Conservation (phyloP, 305 asterid genomes). For the Solanum aculeatissimum region DNA sequence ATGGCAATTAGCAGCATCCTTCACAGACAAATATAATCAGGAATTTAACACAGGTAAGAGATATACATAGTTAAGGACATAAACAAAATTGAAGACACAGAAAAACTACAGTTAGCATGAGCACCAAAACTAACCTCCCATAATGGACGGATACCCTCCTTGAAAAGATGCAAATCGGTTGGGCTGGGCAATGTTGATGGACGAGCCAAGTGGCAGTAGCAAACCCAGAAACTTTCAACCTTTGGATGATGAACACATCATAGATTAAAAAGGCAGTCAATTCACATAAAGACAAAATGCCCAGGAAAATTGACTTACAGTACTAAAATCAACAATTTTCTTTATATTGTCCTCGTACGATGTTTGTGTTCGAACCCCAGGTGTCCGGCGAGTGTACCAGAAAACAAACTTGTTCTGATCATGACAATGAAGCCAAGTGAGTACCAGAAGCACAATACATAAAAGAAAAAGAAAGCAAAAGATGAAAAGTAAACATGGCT, state of each 20-base stretch:
- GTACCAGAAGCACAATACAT: not conserved
- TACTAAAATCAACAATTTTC: slow-evolving; percentile 76
- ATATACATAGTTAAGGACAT: not conserved
- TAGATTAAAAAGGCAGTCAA: not conserved
- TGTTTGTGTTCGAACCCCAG: slow-evolving; percentile 76
- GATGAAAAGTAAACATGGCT: not conserved
- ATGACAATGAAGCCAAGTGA: slow-evolving; percentile 4
- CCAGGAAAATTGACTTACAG: slow-evolving; percentile 32
- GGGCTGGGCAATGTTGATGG: slow-evolving; percentile 77
- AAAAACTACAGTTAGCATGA: not conserved
- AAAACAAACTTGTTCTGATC: slow-evolving; percentile 67
- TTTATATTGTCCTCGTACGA: slow-evolving; percentile 90
- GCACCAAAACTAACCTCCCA: slow-evolving; percentile 68
- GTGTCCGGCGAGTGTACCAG: slow-evolving; percentile 96
- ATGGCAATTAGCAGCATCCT: slow-evolving; percentile 91
- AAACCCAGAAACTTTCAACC: slow-evolving; percentile 93
- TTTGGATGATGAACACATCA: slow-evolving; percentile 7
- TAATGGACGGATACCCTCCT: slow-evolving; percentile 87
- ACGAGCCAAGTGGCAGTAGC: slow-evolving; percentile 89
- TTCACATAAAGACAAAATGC: not conserved
- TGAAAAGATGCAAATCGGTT: slow-evolving; percentile 90
- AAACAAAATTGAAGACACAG: not conserved
- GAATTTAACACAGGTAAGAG: not conserved
- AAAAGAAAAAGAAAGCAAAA: not conserved
- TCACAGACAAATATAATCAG: not conserved